Evolutionary conservation across 2,329 filamentous ascomycete genomes (phyloP).

Genomic region (Botryosphaeria agaves): DNA sequence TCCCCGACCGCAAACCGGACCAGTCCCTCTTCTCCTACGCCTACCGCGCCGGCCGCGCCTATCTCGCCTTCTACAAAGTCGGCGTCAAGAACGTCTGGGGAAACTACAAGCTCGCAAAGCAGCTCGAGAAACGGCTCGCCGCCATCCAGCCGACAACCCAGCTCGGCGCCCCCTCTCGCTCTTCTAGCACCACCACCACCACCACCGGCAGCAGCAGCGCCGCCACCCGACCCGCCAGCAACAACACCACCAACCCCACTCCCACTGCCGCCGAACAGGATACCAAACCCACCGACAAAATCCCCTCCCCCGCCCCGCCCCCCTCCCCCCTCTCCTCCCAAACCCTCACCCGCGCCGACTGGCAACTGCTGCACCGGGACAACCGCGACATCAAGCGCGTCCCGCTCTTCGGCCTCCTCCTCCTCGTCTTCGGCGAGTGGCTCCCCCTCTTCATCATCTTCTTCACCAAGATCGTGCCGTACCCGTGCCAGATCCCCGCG

Average conservation of each 20-base stretch:
- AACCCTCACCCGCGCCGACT: conserved; percentile 45
- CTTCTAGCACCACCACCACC: too few species aligned
- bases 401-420: conserved; percentile 58
- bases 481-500: conserved; percentile 64
- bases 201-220: too few species aligned
- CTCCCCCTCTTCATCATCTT: conserved; percentile 63
- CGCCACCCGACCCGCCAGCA: too few species aligned
- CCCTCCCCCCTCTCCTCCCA: too few species aligned
- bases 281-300: too few species aligned
- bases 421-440: conserved; percentile 71
- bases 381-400: conserved; percentile 59
- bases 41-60: conserved; percentile 52
- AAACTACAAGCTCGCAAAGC: conserved; percentile 36
- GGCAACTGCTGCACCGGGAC: conserved; percentile 52
- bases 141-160: background rate
- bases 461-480: conserved; percentile 56
- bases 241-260: too few species aligned
- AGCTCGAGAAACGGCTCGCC: conserved; percentile 12
- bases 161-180: too few species aligned
- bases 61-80: conserved; percentile 72
- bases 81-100: conserved; percentile 58
- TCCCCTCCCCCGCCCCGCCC: too few species aligned
- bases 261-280: too few species aligned
- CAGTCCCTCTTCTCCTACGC: conserved; percentile 35
- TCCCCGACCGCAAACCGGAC: conserved; percentile 37